Evolutionary conservation across 441 rosid species (phyloP).

Genomic region (Biscutella auriculata): DNA sequence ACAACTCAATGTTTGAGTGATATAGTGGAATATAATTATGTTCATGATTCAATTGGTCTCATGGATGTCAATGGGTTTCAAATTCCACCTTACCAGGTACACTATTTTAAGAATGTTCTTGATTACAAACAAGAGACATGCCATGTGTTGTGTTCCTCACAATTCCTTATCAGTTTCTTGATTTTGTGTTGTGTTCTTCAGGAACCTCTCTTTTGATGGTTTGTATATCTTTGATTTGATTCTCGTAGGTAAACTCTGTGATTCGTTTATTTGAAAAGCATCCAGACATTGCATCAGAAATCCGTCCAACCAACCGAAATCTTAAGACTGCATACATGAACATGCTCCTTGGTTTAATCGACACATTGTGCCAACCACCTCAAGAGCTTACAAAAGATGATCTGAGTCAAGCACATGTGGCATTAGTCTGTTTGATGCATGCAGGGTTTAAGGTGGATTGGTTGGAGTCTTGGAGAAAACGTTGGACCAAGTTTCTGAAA

Average conservation of each 20-base stretch:
- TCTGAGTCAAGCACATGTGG: background rate
- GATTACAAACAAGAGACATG: too few species aligned
- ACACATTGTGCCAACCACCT: background rate
- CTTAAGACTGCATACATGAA: background rate
- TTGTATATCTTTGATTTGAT: too few species aligned
- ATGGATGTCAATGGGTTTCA: background rate
- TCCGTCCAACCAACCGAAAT: background rate
- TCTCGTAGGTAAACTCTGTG: background rate
- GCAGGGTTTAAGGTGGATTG: slow-evolving; percentile 2
- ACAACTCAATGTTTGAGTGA: too few species aligned
- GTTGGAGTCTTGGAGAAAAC: background rate
- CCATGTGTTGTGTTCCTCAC: background rate
- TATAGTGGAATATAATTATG: too few species aligned
- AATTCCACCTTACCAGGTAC: background rate
- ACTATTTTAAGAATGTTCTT: too few species aligned
- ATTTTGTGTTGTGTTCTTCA: background rate
- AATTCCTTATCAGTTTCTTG: background rate
- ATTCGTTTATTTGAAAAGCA: background rate
- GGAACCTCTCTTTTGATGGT: background rate
- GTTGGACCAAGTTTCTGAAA: too few species aligned
- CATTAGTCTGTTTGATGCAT: background rate
- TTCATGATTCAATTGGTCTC: too few species aligned
- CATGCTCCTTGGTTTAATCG: background rate
- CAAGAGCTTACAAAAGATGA: background rate
- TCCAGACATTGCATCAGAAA: background rate